Conservation (phyloP, 2,329 filamentous ascomycete genomes). For the Phialophora expanda region DNA sequence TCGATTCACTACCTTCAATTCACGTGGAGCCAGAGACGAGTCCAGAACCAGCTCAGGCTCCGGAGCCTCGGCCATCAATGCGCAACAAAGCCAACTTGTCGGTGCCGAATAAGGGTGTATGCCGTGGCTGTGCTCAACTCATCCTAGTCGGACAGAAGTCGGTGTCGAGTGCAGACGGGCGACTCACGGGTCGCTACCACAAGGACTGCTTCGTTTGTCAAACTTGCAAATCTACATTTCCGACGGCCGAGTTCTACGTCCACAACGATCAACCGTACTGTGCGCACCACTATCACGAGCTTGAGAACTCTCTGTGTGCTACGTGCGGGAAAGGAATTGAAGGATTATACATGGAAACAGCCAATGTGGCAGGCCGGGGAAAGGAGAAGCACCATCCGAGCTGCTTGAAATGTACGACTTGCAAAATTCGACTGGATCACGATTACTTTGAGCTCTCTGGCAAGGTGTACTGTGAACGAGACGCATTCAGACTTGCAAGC, state of each 20-base stretch:
- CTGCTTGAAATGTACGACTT: conserved; percentile 82
- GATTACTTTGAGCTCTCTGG: conserved; percentile 92
- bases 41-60: conserved; percentile 13
- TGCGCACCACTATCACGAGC: conserved; percentile 86
- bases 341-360: conserved; percentile 89
- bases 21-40: conserved; percentile 13
- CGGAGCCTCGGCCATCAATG: conserved; percentile 5
- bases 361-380: conserved; percentile 46
- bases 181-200: conserved; percentile 91
- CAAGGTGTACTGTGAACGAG: conserved; percentile 81
- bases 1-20: conserved; percentile 28
- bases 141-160: conserved; percentile 80
- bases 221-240: conserved; percentile 79
- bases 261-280: conserved; percentile 86
- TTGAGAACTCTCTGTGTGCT: conserved; percentile 84
- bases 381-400: conserved; percentile 78
- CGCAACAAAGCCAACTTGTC: conserved; percentile 20
- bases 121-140: conserved; percentile 76
- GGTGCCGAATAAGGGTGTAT: conserved; percentile 66
- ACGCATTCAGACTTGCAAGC: conserved; percentile 65
- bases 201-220: conserved; percentile 92
- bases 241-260: conserved; percentile 91
- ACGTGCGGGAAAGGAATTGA: conserved; percentile 86
- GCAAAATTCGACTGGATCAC: conserved; percentile 72
- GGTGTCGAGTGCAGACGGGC: conserved; percentile 89